phyloP scores from a whole-genome alignment of 129 eudicot species.

The carrot (Daucus carota) region DNA sequence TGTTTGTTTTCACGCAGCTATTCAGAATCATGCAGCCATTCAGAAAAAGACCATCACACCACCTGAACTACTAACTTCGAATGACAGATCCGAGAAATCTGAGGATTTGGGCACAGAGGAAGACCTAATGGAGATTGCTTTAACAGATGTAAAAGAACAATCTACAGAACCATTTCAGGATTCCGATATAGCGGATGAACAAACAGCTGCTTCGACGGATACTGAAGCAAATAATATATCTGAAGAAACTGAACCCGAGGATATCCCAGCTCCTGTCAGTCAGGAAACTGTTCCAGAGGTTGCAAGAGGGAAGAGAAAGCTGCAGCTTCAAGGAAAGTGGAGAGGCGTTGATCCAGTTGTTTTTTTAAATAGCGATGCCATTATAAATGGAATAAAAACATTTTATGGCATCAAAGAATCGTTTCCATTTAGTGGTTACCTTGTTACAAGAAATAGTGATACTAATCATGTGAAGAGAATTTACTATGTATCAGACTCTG shows the following conservation, averaged over 20 bases:
- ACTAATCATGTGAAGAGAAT: conserved; percentile 80
- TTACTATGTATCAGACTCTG: conserved; percentile 72
- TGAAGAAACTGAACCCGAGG: conserved; percentile 31
- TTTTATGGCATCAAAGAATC: conserved; percentile 83
- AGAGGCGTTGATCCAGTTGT: conserved; percentile 92
- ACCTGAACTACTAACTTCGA: conserved; percentile 15
- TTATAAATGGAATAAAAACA: conserved; percentile 51
- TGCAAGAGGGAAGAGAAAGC: conserved; percentile 66
- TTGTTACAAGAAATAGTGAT: conserved; percentile 76
- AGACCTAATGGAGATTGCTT: conserved; percentile 24
- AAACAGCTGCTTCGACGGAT: conserved; percentile 32
- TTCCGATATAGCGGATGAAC: conserved; percentile 22
- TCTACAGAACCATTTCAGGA: conserved; percentile 19
- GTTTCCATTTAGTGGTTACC: conserved; percentile 60
- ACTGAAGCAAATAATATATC: conserved; percentile 31
- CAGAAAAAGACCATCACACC: conserved; percentile 37
- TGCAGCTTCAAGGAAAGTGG: conserved; percentile 95
- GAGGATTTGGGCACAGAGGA: conserved; percentile 21
- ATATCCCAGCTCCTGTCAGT: conserved; percentile 22
- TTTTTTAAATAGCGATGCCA: conserved; percentile 53
- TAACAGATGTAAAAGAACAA: conserved; percentile 19
- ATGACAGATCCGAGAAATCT: conserved; percentile 20
- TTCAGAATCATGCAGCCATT: conserved; percentile 49
- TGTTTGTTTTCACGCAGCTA: conserved; percentile 35
- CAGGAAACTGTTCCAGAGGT: conserved; percentile 30